Conservation (phyloP, 2,329 filamentous ascomycete genomes). For the Pseudovirgaria hyperparasitica region DNA sequence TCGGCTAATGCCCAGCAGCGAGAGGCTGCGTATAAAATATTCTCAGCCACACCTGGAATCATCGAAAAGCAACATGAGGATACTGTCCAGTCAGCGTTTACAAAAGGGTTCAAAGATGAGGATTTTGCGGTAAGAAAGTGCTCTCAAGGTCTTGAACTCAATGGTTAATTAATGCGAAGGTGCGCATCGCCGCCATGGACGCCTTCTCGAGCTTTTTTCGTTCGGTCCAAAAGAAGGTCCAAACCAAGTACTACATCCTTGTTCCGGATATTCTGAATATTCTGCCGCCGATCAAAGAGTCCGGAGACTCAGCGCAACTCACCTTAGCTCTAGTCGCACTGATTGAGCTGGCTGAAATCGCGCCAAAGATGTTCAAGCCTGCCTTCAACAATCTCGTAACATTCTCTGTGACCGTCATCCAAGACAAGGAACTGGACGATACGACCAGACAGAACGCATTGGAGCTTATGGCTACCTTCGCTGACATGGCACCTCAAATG, state of each 20-base stretch:
- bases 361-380: conserved; percentile 92
- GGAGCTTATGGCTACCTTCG: conserved; percentile 96
- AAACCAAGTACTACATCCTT: conserved; percentile 75
- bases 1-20: conserved; percentile 71
- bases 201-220: conserved; percentile 95
- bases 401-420: conserved; percentile 86
- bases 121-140: conserved; percentile 53
- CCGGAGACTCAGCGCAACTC: conserved; percentile 78
- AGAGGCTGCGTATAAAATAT: conserved; percentile 89
- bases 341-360: conserved; percentile 88
- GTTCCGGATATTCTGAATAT: conserved; percentile 90
- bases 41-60: conserved; percentile 85
- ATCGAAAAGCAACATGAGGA: conserved; percentile 94
- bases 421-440: conserved; percentile 89
- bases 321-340: conserved; percentile 81
- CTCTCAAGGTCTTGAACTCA: not conserved
- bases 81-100: conserved; percentile 77
- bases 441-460: conserved; percentile 86
- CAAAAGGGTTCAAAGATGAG: conserved; percentile 82
- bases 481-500: conserved; percentile 86
- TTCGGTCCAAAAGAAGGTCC: conserved; percentile 74
- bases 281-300: conserved; percentile 84
- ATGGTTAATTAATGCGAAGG: conserved; percentile 35
- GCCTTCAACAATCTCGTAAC: conserved; percentile 88
- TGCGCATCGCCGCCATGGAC: conserved; percentile 88